Base-by-base conservation (phyloP, 305 asterid species). In the Andrographis paniculata region DNA sequence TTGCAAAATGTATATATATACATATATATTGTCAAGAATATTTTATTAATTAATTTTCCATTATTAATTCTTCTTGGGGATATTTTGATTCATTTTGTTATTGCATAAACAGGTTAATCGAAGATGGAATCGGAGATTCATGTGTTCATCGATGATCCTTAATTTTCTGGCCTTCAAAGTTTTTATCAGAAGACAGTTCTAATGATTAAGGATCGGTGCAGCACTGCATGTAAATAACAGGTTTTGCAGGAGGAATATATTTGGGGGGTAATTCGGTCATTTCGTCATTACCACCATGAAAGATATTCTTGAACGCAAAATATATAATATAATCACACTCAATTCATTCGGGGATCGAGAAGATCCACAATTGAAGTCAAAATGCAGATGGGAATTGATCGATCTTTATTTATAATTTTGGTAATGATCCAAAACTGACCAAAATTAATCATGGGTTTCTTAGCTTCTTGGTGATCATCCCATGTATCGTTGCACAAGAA, bases 61-160 rank as follows among this genome's bases (percentile, higher is more conserved):
- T n/a, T n/a, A n/a, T n/a, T n/a, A n/a, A n/a, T n/a, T n/a, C n/a
- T n/a, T n/a, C n/a, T n/a, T n/a, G n/a, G n/a, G n/a, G n/a, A n/a
- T n/a, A n/a, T n/a, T n/a, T n/a, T n/a, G n/a, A n/a, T n/a, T n/a
- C n/a, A n/a, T n/a, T n/a, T n/a, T n/a, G n/a, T n/a, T n/a, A n/a
- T n/a, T n/a, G n/a, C n/a, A n/a, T 7, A 22, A 58, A 53, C 78
- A 74, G 81, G 71, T 33, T 38, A 58, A 24, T 23, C 15, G 42
- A 41, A 15, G 47, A 49, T 61, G 65, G 49, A 45, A 22, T 33
- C 58, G 44, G 48, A 64, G 66, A 48, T 48, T 67, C 48, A 13
- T 42, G 20, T 60, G 41, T 37, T 54, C 64, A 61, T 47, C 59
- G 42, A 50, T 62, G 39, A 50, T 64, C 40, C 52, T 59, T 45